Evolutionary conservation across 345 rosid species (phyloP), one percentile per base, ranked within the genome.

Genomic region (Hibiscus syriacus): DNA sequence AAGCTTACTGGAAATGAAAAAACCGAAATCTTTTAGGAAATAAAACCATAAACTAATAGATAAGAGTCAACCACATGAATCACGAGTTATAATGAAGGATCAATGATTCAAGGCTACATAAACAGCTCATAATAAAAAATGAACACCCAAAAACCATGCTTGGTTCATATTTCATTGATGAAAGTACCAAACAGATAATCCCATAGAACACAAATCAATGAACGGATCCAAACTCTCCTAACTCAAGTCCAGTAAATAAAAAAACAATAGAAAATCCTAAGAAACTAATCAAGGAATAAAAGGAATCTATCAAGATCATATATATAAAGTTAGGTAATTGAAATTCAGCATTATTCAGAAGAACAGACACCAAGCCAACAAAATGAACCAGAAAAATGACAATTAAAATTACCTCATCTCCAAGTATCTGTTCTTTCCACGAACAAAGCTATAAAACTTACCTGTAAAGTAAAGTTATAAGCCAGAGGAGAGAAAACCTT

Each of bases 1-100:
- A 69, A 92, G 96, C 88, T 92, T 92, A 84, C 97, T 92, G 86
- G 75, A 66, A 36, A 20, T 70, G 10, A 58, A 55, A 41, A 64
- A 2, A 3, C 14, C 2, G 27, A 71, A 22, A 39, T 14, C 1
- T 34, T 43, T 53, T 13, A 67, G 20, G 2, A 20, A 36, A 27
- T 0, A 20, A 30, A 32, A 11, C 17, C 0, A 49, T 22, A 36
- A 7, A n/a, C 3, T 1, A 27, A 5, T 2, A 11, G 64, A 9
- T 17, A 64, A n/a, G 27, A 1, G 12, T 25, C 20, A 50, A 8
- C 32, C 30, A 10, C 3, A 29, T 57, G 27, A 0, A 12, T 20
- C 25, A n/a, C 19, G 54, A 22, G 0, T 27, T 64, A 26, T 10
- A 55, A 48, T 49, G 1, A 26, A 23, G 12, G 20, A 63, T 25